These are phyloP conservation scores for Daucus carota DNA, from an alignment of 129 eudicot genomes.

Conservation along the genomic window DH1_v3.0 NC_030384.2:34453001-34453500, in stretches of 20 bases:
- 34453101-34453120: not conserved
- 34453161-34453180: slow-evolving; percentile 18
- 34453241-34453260: slow-evolving; percentile 41
- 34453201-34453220: slow-evolving; percentile 22
- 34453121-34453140: not conserved
- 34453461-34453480: no score
- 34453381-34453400: no score
- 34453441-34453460: not conserved
- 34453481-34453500: not conserved
- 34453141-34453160: not conserved
- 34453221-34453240: slow-evolving; percentile 46
- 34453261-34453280: not conserved
- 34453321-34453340: no score
- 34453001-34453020: not conserved
- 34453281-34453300: not conserved
- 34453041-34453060: not conserved
- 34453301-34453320: no score
- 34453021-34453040: not conserved
- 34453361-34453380: no score
- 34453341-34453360: no score
- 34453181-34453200: slow-evolving; percentile 13
- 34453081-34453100: not conserved
- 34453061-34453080: not conserved
- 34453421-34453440: no score
- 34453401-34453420: no score